Evolutionary conservation across 202 grass and related monocot genomes (phyloP), one percentile per base, ranked within the genome.

Genomic region (Musa balbisiana): DNA sequence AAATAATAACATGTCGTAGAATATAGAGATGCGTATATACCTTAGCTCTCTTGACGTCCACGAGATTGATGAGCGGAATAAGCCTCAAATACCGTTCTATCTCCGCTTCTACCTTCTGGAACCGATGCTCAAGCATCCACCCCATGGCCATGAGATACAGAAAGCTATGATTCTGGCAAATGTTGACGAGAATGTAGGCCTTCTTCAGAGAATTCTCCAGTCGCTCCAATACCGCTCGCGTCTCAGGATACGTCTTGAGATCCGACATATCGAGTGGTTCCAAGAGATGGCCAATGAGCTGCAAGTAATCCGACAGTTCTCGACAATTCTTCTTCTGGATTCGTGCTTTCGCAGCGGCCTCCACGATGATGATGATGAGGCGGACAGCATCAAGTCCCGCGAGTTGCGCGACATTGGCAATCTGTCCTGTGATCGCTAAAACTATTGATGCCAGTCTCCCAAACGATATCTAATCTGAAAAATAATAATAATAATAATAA

Each of bases 51-150:
- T 85, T 82, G 60, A 93, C 87, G 80, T 98, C 94, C 54, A 92
- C 94, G 55, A 94, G 94, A 9, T 87, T 92, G 82, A 98, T 88
- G 85, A 98, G 87, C 9, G 94, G 94, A 49, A 98, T 91, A 54
- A 98, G 88, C 55, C 83, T 81, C n/a, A 98, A 87, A 76, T 98
- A 92, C 33, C 90, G 87, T 68, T 98, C 94, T 69, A 98, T 94
- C 87, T 98, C 94, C 60, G 11, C 89, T 91, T 98, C 91, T 51
- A 82, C 94, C 77, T 79, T 92, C 24, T 84, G 84, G 78, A 98
- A 98, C 64, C 89, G 91, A 79, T 92, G 93, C 27, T 92, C 88
- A 59, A 98, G 86, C 82, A 86, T 98, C 94, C 94, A 98, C 0
- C 91, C 94, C 88, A 92, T 98, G 55, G 88, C 87, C 64, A 98